Evolutionary conservation across 164 flowering plant species (phyloP).

Genomic region (Berberis thunbergii): DNA sequence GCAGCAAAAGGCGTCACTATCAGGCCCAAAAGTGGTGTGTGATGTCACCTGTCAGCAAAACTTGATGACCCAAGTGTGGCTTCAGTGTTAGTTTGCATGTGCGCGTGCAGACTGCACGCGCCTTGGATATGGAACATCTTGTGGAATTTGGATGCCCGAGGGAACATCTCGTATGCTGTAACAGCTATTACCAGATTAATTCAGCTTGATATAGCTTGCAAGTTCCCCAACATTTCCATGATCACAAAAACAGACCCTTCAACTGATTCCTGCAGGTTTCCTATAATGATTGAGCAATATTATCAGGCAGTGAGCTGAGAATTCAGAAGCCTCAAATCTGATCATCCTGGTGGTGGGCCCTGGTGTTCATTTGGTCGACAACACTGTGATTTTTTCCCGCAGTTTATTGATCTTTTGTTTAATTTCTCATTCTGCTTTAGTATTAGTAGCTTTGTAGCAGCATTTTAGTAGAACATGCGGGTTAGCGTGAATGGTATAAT

Average conservation of each 20-base stretch:
- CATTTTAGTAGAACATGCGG: too few species aligned
- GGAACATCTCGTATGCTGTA: conserved; percentile 82
- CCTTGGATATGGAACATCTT: conserved; percentile 72
- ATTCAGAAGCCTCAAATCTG: conserved; percentile 3
- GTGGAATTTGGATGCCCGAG: conserved; percentile 47
- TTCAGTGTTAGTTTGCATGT: conserved; percentile 70
- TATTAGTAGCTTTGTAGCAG: too few species aligned
- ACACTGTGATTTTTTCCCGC: conserved; percentile 13
- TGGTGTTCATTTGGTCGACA: conserved; percentile 18
- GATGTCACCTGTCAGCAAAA: conserved; percentile 38
- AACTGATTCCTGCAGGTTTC: conserved; percentile 40
- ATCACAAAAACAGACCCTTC: conserved; percentile 56
- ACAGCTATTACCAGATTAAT: conserved; percentile 67
- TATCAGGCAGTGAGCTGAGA: conserved; percentile 19
- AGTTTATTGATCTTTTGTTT: background rate
- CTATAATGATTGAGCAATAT: conserved; percentile 52
- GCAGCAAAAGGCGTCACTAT: conserved; percentile 41
- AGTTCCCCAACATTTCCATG: conserved; percentile 40
- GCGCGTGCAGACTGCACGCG: conserved; percentile 64
- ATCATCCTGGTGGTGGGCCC: conserved; percentile 8
- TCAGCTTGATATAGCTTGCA: conserved; percentile 65
- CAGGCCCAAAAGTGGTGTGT: conserved; percentile 64
- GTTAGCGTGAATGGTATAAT: too few species aligned
- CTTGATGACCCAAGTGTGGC: conserved; percentile 51
- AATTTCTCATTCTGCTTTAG: too few species aligned